Conservation (phyloP, 2,329 filamentous ascomycete species). For the Botrytis medusae region DNA sequence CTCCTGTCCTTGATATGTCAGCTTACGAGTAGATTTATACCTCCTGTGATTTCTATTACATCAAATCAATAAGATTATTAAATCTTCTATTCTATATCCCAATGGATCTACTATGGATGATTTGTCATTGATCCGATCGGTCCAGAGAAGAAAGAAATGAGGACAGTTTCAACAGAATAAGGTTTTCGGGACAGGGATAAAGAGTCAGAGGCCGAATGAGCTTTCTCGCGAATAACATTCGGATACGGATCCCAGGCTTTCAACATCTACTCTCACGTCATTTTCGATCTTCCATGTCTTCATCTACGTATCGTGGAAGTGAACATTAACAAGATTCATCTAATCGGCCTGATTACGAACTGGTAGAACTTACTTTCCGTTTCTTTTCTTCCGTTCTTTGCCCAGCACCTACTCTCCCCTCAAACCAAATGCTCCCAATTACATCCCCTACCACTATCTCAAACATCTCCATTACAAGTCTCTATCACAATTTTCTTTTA, state of each 20-base stretch:
- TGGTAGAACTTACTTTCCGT: too few species aligned
- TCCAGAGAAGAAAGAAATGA: neutral
- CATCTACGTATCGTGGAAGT: neutral
- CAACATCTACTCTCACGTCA: too few species aligned
- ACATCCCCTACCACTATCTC: fast-evolving
- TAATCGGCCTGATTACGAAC: too few species aligned
- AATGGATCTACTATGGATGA: neutral
- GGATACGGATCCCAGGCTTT: too few species aligned
- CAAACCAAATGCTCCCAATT: neutral
- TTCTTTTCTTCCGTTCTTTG: neutral
- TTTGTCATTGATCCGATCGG: neutral
- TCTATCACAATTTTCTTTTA: fast-evolving
- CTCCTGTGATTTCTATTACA: fast-evolving
- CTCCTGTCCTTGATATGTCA: neutral
- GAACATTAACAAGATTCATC: fast-evolving
- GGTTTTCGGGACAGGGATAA: neutral
- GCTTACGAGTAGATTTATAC: neutral
- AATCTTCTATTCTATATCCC: neutral
- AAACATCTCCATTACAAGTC: neutral
- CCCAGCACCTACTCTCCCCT: neutral
- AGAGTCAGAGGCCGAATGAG: neutral
- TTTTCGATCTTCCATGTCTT: neutral
- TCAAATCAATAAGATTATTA: neutral
- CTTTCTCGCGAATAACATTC: neutral
- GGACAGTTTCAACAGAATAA: neutral